Conservation (phyloP, 169 alveolate genomes). For the Plasmodium relictum region DNA sequence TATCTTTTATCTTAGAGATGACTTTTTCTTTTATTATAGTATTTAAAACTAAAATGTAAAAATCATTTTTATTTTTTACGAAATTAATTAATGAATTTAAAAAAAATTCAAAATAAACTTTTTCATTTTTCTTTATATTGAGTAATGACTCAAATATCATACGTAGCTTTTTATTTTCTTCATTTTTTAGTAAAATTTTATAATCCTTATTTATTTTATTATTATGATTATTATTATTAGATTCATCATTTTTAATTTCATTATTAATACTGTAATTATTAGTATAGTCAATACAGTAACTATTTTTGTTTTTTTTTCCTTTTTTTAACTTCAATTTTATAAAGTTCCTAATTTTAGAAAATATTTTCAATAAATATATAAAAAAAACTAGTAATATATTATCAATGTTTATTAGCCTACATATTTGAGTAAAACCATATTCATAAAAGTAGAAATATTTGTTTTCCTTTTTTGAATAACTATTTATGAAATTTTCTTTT, state of each 20-base stretch:
- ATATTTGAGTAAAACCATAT: conserved; percentile 77
- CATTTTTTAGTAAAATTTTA: not conserved
- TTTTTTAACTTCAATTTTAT: conserved; percentile 7
- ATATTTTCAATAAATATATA: conserved; percentile 32
- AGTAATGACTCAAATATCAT: conserved; percentile 23
- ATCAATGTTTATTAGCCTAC: conserved; percentile 56
- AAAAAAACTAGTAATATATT: conserved; percentile 33
- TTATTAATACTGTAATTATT: not conserved
- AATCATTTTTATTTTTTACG: conserved; percentile 53
- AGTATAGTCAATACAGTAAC: too few relatives aligned
- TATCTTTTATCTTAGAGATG: not conserved
- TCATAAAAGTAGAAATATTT: conserved; percentile 50
- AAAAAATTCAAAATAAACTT: conserved; percentile 42
- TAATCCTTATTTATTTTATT: not conserved
- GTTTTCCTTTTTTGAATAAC: conserved; percentile 9
- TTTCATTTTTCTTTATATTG: conserved; percentile 14
- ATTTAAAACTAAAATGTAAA: conserved; percentile 36
- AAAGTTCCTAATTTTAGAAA: conserved; percentile 23
- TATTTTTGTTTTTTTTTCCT: not conserved
- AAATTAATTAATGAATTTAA: conserved; percentile 19
- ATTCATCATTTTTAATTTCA: not conserved
- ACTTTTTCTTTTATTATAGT: conserved; percentile 5
- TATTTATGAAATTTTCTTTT: conserved; percentile 5
- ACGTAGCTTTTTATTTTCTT: not conserved
- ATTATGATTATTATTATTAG: not conserved